phyloP scores from a whole-genome alignment of 1,284 basidiomycete species.

The Rugiboletus extremiorientalis region DNA sequence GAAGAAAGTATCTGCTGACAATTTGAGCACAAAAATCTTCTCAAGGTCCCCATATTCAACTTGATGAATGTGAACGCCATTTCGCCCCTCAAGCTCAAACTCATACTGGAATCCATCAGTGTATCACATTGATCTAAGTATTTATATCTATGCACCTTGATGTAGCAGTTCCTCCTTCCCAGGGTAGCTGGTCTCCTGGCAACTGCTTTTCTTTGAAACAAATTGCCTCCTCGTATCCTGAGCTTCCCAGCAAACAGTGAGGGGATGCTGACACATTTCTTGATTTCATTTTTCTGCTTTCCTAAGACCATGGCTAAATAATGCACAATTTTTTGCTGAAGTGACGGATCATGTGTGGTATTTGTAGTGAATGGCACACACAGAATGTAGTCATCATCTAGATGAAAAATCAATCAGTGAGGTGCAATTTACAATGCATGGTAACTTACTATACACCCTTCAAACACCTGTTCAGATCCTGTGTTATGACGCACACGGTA shows the following conservation, averaged over 20 bases:
- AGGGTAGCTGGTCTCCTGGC: neutral
- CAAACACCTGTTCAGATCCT: neutral
- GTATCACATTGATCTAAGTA: too few relatives aligned
- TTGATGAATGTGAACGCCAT: neutral
- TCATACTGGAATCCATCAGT: neutral
- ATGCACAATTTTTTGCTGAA: neutral
- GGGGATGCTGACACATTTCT: neutral
- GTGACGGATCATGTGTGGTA: accelerated
- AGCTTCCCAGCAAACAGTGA: neutral
- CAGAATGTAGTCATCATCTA: neutral
- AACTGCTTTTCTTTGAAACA: neutral
- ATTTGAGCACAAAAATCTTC: neutral
- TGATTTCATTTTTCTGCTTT: neutral
- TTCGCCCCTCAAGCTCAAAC: neutral
- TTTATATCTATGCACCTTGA: neutral
- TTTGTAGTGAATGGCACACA: neutral
- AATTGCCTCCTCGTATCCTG: neutral
- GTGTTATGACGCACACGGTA: too few relatives aligned
- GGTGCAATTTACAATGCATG: too few relatives aligned
- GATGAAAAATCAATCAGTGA: too few relatives aligned
- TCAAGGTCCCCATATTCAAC: neutral
- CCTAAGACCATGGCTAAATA: neutral
- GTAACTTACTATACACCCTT: too few relatives aligned
- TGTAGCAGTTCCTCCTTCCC: neutral
- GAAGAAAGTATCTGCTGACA: neutral